phyloP scores from a whole-genome alignment of 108 stramenopile species.

The Licmophora abbreviata region DNA sequence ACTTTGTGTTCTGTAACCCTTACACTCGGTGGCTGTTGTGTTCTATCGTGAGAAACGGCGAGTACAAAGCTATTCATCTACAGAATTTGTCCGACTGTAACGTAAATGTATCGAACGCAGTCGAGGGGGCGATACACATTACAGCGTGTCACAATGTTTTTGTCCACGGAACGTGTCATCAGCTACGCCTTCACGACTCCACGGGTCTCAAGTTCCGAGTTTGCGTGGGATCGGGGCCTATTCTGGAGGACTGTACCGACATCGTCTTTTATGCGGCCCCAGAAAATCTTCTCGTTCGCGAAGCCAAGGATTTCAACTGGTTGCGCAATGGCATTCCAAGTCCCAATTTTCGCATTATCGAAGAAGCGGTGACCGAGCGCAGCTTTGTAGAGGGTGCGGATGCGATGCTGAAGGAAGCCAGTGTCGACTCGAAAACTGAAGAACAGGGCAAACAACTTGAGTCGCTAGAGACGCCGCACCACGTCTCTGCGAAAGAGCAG shows the following conservation, averaged over 20 bases:
- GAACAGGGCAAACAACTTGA: too few relatives aligned
- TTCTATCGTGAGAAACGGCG: not conserved
- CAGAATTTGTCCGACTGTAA: conserved; percentile 1
- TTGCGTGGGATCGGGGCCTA: conserved; percentile 13
- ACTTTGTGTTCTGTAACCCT: not conserved
- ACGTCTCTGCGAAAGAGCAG: too few relatives aligned
- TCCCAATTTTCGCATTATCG: conserved; percentile 21
- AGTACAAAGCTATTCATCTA: conserved; percentile 7
- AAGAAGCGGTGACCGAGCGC: not conserved
- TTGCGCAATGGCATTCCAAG: conserved; percentile 19
- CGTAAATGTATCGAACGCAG: not conserved
- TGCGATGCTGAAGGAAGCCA: too few relatives aligned
- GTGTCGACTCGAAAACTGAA: too few relatives aligned
- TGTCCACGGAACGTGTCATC: conserved; percentile 13
- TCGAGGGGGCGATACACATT: conserved; percentile 18
- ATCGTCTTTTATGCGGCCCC: conserved; percentile 9
- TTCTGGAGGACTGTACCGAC: conserved; percentile 23
- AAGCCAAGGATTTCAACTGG: conserved; percentile 36
- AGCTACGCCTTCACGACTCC: conserved; percentile 30
- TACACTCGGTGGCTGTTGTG: not conserved
- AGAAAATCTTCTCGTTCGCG: conserved; percentile 5
- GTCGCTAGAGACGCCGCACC: too few relatives aligned
- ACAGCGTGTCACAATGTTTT: conserved; percentile 14
- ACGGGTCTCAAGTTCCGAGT: conserved; percentile 13
- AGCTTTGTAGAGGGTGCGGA: too few relatives aligned